These are phyloP conservation scores for Colletotrichum spinosum DNA, from an alignment of 2,329 filamentous ascomycete genomes.

Conservation along the genomic window DNA sequence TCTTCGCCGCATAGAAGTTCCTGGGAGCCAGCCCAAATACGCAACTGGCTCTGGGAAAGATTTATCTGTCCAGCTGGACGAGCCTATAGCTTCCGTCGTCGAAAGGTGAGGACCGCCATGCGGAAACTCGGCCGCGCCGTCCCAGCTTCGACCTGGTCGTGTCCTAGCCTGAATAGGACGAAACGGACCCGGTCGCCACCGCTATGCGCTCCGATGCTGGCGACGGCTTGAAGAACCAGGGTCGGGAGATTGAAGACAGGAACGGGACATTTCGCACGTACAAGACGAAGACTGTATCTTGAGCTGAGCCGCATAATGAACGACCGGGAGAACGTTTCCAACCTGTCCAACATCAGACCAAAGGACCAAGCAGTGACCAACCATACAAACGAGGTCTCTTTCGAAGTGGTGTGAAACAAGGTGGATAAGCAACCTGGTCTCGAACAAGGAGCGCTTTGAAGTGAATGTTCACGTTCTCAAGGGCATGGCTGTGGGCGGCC, in stretches of 20 bases:
- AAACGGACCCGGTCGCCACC: slow-evolving; percentile 25
- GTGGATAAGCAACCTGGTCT: slow-evolving; percentile 15
- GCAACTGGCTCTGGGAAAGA: slow-evolving; percentile 11
- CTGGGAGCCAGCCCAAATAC: neutral
- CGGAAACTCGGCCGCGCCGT: slow-evolving; percentile 3
- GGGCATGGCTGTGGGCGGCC: no score
- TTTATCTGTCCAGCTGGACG: slow-evolving; percentile 13
- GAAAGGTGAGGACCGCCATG: no score
- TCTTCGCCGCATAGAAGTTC: neutral
- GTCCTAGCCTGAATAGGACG: slow-evolving; percentile 9
- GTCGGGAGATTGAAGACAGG: slow-evolving; percentile 13
- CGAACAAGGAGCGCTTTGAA: neutral
- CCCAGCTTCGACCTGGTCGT: no score
- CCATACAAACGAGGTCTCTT: neutral
- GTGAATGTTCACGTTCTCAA: no score
- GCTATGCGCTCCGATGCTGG: slow-evolving; percentile 13
- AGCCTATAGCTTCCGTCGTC: slow-evolving; percentile 7
- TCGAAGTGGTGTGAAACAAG: slow-evolving; percentile 18
- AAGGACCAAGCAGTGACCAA: neutral
- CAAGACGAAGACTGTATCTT: slow-evolving; percentile 26
- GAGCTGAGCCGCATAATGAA: slow-evolving; percentile 25
- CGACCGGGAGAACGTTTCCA: slow-evolving; percentile 17
- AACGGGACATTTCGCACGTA: slow-evolving; percentile 31
- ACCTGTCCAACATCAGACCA: slow-evolving; percentile 1
- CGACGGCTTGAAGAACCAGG: slow-evolving; percentile 13